phyloP scores from a whole-genome alignment of 352 stramenopile genomes.

The Phytopythium litorale region DNA sequence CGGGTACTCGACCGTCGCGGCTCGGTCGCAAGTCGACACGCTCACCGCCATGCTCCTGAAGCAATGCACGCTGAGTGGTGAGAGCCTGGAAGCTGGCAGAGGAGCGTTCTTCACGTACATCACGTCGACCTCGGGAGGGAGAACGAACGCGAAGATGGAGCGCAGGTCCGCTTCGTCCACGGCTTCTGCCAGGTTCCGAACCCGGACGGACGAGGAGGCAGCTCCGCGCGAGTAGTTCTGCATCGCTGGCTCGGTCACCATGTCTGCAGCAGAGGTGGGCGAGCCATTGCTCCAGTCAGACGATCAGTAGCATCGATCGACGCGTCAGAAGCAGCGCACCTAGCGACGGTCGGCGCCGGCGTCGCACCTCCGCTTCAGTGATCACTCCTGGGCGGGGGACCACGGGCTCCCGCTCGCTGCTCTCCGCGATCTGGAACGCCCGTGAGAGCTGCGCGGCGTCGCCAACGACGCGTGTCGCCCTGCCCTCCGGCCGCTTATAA shows the following conservation, averaged over 20 bases:
- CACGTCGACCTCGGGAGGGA: conserved; percentile 32
- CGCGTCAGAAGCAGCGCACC: conserved; percentile 17
- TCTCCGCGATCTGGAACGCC: conserved; percentile 23
- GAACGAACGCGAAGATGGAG: conserved; percentile 52
- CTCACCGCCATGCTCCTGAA: conserved; percentile 15
- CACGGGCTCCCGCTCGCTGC: background rate
- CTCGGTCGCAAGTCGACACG: conserved; percentile 4
- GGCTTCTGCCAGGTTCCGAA: conserved; percentile 37
- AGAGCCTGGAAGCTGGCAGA: too few relatives aligned
- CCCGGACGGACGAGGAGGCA: conserved; percentile 22
- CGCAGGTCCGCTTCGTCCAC: conserved; percentile 53
- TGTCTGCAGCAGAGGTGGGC: conserved; percentile 10
- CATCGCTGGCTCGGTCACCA: conserved; percentile 31
- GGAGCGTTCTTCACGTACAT: conserved; percentile 19
- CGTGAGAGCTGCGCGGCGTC: conserved; percentile 13
- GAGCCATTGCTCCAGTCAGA: background rate
- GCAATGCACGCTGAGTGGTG: background rate
- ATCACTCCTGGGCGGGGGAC: conserved; percentile 43
- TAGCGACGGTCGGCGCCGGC: conserved; percentile 23
- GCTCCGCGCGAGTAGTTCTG: conserved; percentile 27
- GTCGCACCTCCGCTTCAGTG: conserved; percentile 48
- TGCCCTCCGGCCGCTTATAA: background rate
- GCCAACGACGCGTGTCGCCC: background rate
- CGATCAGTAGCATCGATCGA: too few relatives aligned
- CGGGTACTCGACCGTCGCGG: conserved; percentile 22